A percentile compares a stretch with the other conserved stretches of the same genome.
These are phyloP conservation scores for Berkeleyomyces basicola DNA, from an alignment of 2,329 filamentous ascomycete species.

Conservation along the genomic window DNA sequence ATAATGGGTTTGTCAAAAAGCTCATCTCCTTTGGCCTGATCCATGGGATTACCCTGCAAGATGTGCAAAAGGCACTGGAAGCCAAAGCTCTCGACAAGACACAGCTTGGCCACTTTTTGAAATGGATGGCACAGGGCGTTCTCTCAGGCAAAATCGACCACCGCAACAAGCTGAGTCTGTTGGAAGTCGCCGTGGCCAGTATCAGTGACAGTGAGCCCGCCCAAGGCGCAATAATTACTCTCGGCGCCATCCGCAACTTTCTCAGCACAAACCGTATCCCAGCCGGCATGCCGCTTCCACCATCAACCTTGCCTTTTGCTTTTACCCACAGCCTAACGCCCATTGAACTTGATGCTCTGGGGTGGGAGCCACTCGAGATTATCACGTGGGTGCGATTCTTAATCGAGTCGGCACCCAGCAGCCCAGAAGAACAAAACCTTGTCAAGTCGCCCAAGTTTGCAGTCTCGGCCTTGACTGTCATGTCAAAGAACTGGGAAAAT, in stretches of 20 bases:
- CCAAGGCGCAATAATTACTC: slow-evolving; percentile 54
- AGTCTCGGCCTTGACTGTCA: slow-evolving; percentile 54
- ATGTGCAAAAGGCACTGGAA: slow-evolving; percentile 72
- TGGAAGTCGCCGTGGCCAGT: slow-evolving; percentile 66
- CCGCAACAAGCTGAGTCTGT: slow-evolving; percentile 47
- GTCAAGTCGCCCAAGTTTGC: slow-evolving; percentile 59
- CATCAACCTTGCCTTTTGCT: slow-evolving; percentile 67
- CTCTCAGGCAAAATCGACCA: slow-evolving; percentile 55
- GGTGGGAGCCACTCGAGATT: slow-evolving; percentile 73
- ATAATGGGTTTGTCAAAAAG: slow-evolving; percentile 60
- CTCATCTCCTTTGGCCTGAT: slow-evolving; percentile 73
- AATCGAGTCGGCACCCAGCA: slow-evolving; percentile 46
- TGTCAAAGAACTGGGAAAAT: slow-evolving; percentile 78
- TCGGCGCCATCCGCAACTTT: slow-evolving; percentile 60
- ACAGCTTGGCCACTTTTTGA: slow-evolving; percentile 69
- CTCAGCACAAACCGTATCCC: slow-evolving; percentile 65
- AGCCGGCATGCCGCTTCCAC: slow-evolving; percentile 62
- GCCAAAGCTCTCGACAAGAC: slow-evolving; percentile 61
- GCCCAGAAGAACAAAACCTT: slow-evolving; percentile 48
- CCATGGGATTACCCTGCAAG: slow-evolving; percentile 70
- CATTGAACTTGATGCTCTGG: slow-evolving; percentile 58
- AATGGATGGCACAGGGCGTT: slow-evolving; percentile 64
- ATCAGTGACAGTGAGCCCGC: slow-evolving; percentile 41
- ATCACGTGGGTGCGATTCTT: slow-evolving; percentile 75
- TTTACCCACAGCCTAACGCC: slow-evolving; percentile 55